phyloP scores from a whole-genome alignment of 78 protist species.

The Protostelium mycophagum region DNA sequence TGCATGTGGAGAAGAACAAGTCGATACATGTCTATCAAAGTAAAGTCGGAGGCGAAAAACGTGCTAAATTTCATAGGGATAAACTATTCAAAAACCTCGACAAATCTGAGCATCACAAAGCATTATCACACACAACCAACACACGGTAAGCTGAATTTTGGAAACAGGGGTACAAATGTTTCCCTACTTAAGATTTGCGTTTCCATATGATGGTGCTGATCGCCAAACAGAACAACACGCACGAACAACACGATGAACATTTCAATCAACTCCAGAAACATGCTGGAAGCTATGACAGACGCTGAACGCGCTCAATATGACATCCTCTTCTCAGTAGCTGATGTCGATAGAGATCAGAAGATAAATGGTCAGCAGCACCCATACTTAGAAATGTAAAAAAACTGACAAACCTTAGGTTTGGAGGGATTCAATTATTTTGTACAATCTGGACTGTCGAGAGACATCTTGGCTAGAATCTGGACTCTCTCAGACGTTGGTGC shows the following conservation, averaged over 20 bases:
- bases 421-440: background rate
- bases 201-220: no score
- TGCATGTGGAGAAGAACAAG: no score
- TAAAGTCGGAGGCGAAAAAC: no score
- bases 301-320: background rate
- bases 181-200: no score
- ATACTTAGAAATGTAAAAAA: background rate
- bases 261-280: background rate
- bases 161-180: no score
- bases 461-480: background rate
- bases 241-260: background rate
- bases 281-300: background rate
- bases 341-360: background rate
- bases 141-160: no score
- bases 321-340: background rate
- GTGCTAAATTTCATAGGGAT: no score
- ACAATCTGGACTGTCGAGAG: background rate
- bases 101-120: no score
- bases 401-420: background rate
- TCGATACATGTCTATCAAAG: no score
- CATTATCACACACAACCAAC: no score
- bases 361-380: background rate
- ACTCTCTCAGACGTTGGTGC: background rate
- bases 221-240: background rate
- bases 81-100: no score